Conservation (phyloP, 2,329 filamentous ascomycete species). For the Coleophoma eucalyptorum region DNA sequence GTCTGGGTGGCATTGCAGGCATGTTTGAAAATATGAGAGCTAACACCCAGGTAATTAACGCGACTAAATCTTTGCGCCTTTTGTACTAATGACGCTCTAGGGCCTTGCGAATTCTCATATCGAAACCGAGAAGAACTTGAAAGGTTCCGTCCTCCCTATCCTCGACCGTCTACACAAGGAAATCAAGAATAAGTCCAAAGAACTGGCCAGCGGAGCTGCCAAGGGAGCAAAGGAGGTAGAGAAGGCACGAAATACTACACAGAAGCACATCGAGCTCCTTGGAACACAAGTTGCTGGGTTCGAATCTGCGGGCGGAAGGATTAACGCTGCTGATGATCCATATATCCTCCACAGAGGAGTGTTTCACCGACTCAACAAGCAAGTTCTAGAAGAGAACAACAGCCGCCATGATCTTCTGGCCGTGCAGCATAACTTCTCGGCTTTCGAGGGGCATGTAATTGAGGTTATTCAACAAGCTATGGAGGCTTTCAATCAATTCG, state of each 20-base stretch:
- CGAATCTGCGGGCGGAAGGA: conserved; percentile 69
- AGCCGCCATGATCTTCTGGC: conserved; percentile 86
- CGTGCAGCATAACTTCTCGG: conserved; percentile 85
- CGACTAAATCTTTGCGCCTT: not conserved
- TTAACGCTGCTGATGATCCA: conserved; percentile 74
- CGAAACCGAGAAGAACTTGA: conserved; percentile 89
- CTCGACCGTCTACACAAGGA: conserved; percentile 91
- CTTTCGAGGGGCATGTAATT: conserved; percentile 84
- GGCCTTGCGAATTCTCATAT: conserved; percentile 83
- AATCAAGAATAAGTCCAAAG: conserved; percentile 95
- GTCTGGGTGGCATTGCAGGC: conserved; percentile 79
- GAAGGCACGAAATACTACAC: conserved; percentile 78
- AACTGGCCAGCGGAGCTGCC: conserved; percentile 73
- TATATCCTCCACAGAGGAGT: conserved; percentile 84
- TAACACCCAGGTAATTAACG: conserved; percentile 69
- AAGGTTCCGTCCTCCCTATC: conserved; percentile 79
- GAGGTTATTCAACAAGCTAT: conserved; percentile 79
- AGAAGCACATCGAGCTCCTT: conserved; percentile 94
- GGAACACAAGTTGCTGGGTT: conserved; percentile 80
- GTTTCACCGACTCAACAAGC: conserved; percentile 79
- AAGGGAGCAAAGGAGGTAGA: conserved; percentile 90
- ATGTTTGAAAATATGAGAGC: conserved; percentile 92
- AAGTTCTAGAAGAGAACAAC: conserved; percentile 94
- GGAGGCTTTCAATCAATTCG: conserved; percentile 77
- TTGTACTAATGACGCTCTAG: conserved; percentile 41